Evolutionary conservation across 73 alveolate genomes (phyloP), one percentile per base, ranked within the genome.

Genomic region (Paramecium primaurelia): DNA sequence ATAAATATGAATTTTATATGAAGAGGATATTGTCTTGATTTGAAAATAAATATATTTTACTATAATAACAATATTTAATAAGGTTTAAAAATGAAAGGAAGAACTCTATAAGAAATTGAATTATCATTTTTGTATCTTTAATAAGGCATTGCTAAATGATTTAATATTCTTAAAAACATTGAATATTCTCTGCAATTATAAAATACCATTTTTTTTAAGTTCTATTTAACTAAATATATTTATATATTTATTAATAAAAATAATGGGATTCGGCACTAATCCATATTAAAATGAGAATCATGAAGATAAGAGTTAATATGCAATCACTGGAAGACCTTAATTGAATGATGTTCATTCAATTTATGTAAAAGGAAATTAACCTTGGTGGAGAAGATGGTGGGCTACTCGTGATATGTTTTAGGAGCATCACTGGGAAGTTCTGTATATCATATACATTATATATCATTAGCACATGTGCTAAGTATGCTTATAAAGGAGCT

Each of bases 301-400:
- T 36, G 86, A 71, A 37, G 86, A 71, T 71, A 30, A 22, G 32
- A 22, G 36, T 20, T 6, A 34, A 34, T 71, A 8, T 30, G 86
- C 37, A 71, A 34, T 34, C 8, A 71, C 86, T 18, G 90, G 90
- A 10, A 77, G 90, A 77, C 90, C 90, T 42, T 44, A n/a, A 18
- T 26, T 5, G 45, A 32, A 42, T 42, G 28, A 44, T 30, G 60
- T 30, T 58, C 54, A 77, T 77, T 32, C 90, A 22, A 47, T 77
- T 44, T 44, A 44, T 77, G 42, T 40, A 30, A 77, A 77, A 47
- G 60, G 60, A 44, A 9, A 26, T 4, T 28, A 1, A 22, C 90
- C 90, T 14, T 77, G 69, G 69, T 77, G 69, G 75, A 44, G 22
- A 10, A 77, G 90, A 77, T 77, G 90, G 90, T 37, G 69, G 42